Evolutionary conservation across 176 grass and related monocot genomes (phyloP).

Genomic region (Rhynchospora tenuis): DNA sequence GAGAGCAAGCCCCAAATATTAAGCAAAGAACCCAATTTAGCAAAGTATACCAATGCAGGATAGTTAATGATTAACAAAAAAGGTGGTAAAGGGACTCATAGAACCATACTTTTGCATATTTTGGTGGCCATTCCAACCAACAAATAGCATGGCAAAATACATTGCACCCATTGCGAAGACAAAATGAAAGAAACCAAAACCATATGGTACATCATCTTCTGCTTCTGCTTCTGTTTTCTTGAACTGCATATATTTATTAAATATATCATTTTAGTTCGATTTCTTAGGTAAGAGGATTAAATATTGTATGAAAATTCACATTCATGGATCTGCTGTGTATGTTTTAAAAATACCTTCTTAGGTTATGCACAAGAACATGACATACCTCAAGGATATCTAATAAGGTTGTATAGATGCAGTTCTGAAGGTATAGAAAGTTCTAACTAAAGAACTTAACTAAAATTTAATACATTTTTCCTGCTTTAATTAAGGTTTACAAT

Average conservation of each 20-base stretch:
- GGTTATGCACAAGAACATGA: neutral
- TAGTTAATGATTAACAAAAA: neutral
- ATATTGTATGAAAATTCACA: slow-evolving; percentile 6
- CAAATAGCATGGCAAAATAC: slow-evolving; percentile 96
- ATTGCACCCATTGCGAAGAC: slow-evolving; percentile 97
- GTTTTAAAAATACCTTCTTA: neutral
- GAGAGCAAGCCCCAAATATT: neutral
- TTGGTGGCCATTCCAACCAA: slow-evolving; percentile 76
- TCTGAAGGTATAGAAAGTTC: too few species aligned
- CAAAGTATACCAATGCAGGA: neutral
- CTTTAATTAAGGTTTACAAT: neutral
- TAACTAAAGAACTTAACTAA: neutral
- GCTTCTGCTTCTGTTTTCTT: slow-evolving; percentile 54
- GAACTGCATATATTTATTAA: slow-evolving; percentile 45
- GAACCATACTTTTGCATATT: slow-evolving; percentile 62
- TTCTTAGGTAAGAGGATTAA: neutral
- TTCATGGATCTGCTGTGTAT: too few species aligned
- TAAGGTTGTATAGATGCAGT: too few species aligned
- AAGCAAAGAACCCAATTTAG: neutral
- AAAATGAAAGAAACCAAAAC: slow-evolving; percentile 93
- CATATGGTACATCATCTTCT: slow-evolving; percentile 73
- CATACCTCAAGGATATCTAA: too few species aligned
- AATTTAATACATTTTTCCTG: neutral
- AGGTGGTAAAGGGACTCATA: neutral
- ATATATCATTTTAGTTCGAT: neutral